Conservation (phyloP, 2,329 filamentous ascomycete genomes). For the Talaromyces piceae region DNA sequence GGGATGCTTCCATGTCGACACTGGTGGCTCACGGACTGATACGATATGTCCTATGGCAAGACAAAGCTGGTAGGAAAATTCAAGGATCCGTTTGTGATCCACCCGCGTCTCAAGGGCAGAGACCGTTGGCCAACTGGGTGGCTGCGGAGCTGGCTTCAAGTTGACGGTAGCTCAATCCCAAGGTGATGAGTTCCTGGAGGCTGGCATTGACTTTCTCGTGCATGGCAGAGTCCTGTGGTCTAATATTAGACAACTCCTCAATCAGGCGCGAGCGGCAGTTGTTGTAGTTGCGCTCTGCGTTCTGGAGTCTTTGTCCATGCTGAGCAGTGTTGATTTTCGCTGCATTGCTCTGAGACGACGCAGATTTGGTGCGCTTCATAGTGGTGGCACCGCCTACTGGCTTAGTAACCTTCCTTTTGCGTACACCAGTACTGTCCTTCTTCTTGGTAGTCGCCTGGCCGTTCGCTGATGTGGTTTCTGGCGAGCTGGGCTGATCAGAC, state of each 20-base stretch:
- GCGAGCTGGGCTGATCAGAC: conserved; percentile 36
- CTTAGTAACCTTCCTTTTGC: conserved; percentile 34
- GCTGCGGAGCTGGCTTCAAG: conserved; percentile 36
- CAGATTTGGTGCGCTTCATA: conserved; percentile 37
- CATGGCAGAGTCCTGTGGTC: conserved; percentile 33
- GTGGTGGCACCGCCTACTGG: conserved; percentile 26
- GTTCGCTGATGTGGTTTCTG: conserved; percentile 28
- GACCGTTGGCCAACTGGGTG: conserved; percentile 26
- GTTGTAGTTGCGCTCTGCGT: conserved; percentile 36
- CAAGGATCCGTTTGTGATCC: neutral
- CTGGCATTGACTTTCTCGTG: conserved; percentile 39
- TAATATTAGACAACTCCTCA: conserved; percentile 32
- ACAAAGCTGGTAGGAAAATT: neutral
- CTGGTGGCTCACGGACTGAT: neutral
- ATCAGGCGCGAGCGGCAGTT: conserved; percentile 34
- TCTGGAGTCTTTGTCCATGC: conserved; percentile 34
- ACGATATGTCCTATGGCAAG: neutral
- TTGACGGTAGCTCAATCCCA: conserved; percentile 36
- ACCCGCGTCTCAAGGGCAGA: conserved; percentile 23
- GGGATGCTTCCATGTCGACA: neutral
- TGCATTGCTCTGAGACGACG: conserved; percentile 28
- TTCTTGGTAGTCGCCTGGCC: conserved; percentile 26
- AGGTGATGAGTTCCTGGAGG: conserved; percentile 37
- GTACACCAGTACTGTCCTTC: conserved; percentile 28
- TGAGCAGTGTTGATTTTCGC: conserved; percentile 25